A percentile compares a stretch with the other conserved stretches of the same genome.
Evolutionary conservation across 1,284 basidiomycete species (phyloP).

Genomic region (Tilletia walkeri): DNA sequence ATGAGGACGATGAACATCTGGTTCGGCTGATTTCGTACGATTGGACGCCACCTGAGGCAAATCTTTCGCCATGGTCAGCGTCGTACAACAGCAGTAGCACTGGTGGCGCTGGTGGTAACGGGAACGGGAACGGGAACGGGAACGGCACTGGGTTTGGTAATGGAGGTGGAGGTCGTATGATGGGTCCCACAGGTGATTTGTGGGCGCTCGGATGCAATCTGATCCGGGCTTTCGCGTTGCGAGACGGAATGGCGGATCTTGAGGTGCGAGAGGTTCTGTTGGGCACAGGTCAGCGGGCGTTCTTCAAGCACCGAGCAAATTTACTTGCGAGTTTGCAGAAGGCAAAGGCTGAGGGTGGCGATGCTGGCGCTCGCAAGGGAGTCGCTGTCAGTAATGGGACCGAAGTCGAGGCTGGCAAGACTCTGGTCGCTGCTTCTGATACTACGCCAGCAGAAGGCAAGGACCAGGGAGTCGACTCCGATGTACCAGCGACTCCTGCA

Average conservation of each 20-base stretch:
- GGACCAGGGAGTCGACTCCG: neutral
- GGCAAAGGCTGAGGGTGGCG: neutral
- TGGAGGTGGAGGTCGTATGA: slow-evolving; percentile 33
- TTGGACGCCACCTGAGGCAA: slow-evolving; percentile 52
- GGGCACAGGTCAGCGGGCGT: slow-evolving; percentile 37
- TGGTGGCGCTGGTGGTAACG: neutral
- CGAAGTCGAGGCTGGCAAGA: neutral
- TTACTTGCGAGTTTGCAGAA: slow-evolving; percentile 24
- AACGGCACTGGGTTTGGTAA: too few species aligned
- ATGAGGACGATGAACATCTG: slow-evolving; percentile 9
- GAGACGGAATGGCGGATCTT: slow-evolving; percentile 46
- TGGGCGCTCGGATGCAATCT: slow-evolving; percentile 52
- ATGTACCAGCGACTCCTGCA: slow-evolving; percentile 26
- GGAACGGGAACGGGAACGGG: neutral
- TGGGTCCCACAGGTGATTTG: slow-evolving; percentile 48
- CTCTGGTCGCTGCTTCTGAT: slow-evolving; percentile 15
- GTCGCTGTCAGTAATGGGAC: slow-evolving; percentile 23
- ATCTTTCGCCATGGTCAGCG: slow-evolving; percentile 29
- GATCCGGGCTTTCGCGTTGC: slow-evolving; percentile 49
- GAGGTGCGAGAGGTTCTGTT: slow-evolving; percentile 42
- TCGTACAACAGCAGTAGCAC: neutral
- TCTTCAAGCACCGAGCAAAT: slow-evolving; percentile 33
- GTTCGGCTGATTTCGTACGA: slow-evolving; percentile 28
- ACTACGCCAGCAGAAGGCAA: slow-evolving; percentile 11
- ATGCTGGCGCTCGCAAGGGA: slow-evolving; percentile 6